Evolutionary conservation across 352 stramenopile species (phyloP), one percentile per base, ranked within the genome.

Genomic region (Pythium dissimile): DNA sequence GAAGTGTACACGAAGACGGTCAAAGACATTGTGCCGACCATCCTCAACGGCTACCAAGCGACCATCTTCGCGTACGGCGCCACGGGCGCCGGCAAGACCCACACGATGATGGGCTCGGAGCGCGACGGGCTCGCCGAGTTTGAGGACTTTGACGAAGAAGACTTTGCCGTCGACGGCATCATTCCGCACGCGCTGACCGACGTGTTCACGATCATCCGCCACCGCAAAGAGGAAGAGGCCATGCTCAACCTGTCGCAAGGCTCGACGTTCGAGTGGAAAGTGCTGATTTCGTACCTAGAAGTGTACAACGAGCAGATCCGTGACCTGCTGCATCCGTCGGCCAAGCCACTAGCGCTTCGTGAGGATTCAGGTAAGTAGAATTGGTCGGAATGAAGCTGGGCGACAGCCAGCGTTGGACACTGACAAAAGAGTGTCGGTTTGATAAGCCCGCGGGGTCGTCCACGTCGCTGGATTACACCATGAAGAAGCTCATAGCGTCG

Each of bases 261-360:
- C 15, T 72, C 66, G 11, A 79, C 67, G 5, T 86, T 78, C 34
- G 63, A 94, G 56, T 97, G 77, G 70, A 75, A 86, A 44, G 76
- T 97, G 26, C 62, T 81, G 5, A 79, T 96, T 26, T 92, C 84
- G 41, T 97, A 95, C 42, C 59, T 97, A 3, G 91, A 97, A 64
- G 92, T 97, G 20, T 97, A 97, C 67, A 97, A 97, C 58, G 90
- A 97, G 61, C 72, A 90, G 18, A 95, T 97, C 42, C 74, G 85
- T 28, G 91, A 97, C 65, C 69, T 97, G 35, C 67, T 97, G 31
- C 84, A 93, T 59, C 84, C 79, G 20, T 66, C 59, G 10, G 16
- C 37, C 6, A 45, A 47, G 31, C 30, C 64, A 20, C 58, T 83
- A 7, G 64, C 69, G 16, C 54, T 85, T n/a, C 75, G 75, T 6